Evolutionary conservation across 345 rosid genomes (phyloP).

Genomic region (Eucalyptus sp.): DNA sequence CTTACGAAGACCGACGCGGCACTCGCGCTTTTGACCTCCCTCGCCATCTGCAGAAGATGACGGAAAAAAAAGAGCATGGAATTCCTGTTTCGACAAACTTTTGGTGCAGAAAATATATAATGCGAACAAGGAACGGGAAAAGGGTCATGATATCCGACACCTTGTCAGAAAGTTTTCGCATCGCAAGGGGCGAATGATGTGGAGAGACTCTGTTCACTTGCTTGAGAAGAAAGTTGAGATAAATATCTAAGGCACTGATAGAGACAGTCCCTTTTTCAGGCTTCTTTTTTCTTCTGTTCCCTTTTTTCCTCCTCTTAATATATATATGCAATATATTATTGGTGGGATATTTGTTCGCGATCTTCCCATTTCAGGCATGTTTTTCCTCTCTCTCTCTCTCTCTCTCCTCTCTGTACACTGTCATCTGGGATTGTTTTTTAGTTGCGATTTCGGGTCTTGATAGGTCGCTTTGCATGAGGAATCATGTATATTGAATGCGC

Average conservation of each 20-base stretch:
- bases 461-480: background rate
- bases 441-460: background rate
- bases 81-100: background rate
- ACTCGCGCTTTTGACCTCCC: background rate
- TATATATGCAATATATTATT: background rate
- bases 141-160: background rate
- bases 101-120: too few relatives aligned
- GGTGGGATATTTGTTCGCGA: background rate
- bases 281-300: background rate
- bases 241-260: background rate
- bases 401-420: background rate
- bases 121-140: background rate
- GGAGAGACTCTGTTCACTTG: background rate
- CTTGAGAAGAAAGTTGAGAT: background rate
- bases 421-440: background rate
- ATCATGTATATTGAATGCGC: background rate
- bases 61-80: background rate
- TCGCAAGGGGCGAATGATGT: background rate
- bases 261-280: background rate
- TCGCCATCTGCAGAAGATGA: background rate
- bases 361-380: constrained; percentile 20
- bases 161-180: background rate
- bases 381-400: constrained; percentile 4
- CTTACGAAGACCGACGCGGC: background rate
- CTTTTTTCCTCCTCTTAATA: too few relatives aligned